Evolutionary conservation across 2,329 filamentous ascomycete species (phyloP).

Genomic region (Sarocladiaceae sp.): DNA sequence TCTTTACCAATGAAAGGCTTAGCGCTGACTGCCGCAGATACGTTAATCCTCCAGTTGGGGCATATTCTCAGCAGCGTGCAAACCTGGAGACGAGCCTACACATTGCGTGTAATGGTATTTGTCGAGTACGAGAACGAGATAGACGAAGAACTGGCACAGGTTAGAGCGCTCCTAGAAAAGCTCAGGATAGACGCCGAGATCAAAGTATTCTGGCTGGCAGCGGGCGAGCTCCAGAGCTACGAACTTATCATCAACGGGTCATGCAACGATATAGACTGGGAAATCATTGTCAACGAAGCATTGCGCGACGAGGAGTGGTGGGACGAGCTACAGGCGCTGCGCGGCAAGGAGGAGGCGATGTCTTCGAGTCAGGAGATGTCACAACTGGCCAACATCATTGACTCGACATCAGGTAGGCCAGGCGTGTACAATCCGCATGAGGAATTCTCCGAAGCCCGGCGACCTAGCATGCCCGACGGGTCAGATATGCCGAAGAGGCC

Average conservation of each 20-base stretch:
- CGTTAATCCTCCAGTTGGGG: slow-evolving; percentile 80
- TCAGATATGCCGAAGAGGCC: slow-evolving; percentile 59
- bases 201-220: slow-evolving; percentile 76
- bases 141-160: slow-evolving; percentile 68
- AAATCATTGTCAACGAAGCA: slow-evolving; percentile 59
- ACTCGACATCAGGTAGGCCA: slow-evolving; percentile 36
- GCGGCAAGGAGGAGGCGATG: slow-evolving; percentile 35
- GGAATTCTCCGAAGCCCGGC: slow-evolving; percentile 25
- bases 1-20: too few relatives aligned
- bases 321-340: slow-evolving; percentile 63
- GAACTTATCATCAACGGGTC: slow-evolving; percentile 74
- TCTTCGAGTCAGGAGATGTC: slow-evolving; percentile 38
- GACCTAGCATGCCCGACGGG: slow-evolving; percentile 53
- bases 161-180: slow-evolving; percentile 72
- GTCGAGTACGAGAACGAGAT: slow-evolving; percentile 86
- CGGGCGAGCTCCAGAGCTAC: slow-evolving; percentile 67
- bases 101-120: slow-evolving; percentile 75
- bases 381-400: slow-evolving; percentile 39
- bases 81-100: slow-evolving; percentile 71
- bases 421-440: slow-evolving; percentile 41
- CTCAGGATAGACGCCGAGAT: slow-evolving; percentile 77
- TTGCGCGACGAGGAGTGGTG: slow-evolving; percentile 77
- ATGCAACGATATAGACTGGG: slow-evolving; percentile 47
- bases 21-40: slow-evolving; percentile 40
- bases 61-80: slow-evolving; percentile 80